Base-by-base conservation (phyloP, 257 asterid species). In the Hygrophila difformis region DNA sequence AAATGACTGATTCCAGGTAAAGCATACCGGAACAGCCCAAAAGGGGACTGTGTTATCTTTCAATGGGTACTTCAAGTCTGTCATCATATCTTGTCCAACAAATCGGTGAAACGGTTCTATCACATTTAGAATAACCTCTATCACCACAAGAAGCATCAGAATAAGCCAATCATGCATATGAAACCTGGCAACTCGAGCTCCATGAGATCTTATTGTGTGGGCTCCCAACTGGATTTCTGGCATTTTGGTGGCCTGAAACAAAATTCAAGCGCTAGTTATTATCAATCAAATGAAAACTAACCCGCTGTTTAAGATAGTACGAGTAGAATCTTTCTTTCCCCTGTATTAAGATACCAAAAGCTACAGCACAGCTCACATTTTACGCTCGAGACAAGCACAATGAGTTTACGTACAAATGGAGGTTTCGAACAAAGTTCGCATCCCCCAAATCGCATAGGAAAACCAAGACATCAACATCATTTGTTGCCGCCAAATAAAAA, bases 81-180 rank as follows among this genome's bases (percentile, higher is more conserved):
- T 79, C 94, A 89, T 73, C 96, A 82, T 85, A 17, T 85, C 91
- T 38, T 50, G 62, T 33, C 97, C 96, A 69, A 84, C 93, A 75
- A 88, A 88, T 44, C 97, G 94, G 53, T 88, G 85, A 75, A 88
- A 88, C 14, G 97, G 97, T 55, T 85, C 91, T 3, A 89, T 89
- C 53, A 89, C 71, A 65, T 79, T 89, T 51, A 89, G 63, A 62
- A 67, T 44, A 52, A 73, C 38, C 49, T 81, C 97, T 43, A 85
- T 71, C 65, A 55, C 93, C 74, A 77, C 80, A 55, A 89, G 96
- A 63, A 89, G 65, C 66, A 79, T 1, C 49, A 89, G 85, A 59
- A 89, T 88, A 39, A 89, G 62, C 97, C 97, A 89, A 63, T 89
- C 97, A 37, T 81, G 96, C 87, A 77, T 77, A 81, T 85, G 94